Percentiles rank a stretch among this genome's conserved stretches.
These are phyloP conservation scores for Telfairia occidentalis DNA, from an alignment of 331 rosid species.

Conservation along the genomic window DNA sequence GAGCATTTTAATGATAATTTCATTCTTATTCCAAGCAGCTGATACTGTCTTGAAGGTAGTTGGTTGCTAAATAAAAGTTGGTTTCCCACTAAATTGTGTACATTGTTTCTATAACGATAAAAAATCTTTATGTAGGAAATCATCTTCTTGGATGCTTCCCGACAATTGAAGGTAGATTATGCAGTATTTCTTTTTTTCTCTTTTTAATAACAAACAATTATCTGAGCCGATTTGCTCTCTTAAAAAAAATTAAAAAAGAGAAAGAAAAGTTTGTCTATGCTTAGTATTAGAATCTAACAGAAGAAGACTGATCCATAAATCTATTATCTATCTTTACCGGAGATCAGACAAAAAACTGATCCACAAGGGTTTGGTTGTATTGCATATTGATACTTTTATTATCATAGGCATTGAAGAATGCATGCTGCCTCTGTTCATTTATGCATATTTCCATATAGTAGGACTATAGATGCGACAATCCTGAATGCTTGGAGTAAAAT, in stretches of 20 bases:
- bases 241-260: no score
- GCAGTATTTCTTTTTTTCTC: not conserved
- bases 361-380: not conserved
- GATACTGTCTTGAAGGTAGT: conserved; percentile 73
- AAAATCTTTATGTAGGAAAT: conserved; percentile 47
- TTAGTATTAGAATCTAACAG: not conserved
- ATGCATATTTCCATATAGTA: not conserved
- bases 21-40: conserved; percentile 88
- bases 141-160: conserved; percentile 53
- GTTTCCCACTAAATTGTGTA: conserved; percentile 6
- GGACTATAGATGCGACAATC: not conserved
- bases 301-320: not conserved
- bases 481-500: not conserved
- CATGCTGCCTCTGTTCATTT: not conserved
- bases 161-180: conserved; percentile 43
- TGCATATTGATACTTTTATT: not conserved
- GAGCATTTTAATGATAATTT: conserved; percentile 78
- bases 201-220: not conserved
- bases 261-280: not conserved
- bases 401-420: not conserved
- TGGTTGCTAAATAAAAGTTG: conserved; percentile 5
- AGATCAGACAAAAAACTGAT: not conserved
- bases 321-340: not conserved
- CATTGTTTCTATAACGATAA: conserved; percentile 13
- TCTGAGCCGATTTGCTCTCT: not conserved